Percentiles rank a stretch among this genome's conserved stretches.
Evolutionary conservation across 2,329 filamentous ascomycete genomes (phyloP).

Genomic region (Monosporascus cannonballus): DNA sequence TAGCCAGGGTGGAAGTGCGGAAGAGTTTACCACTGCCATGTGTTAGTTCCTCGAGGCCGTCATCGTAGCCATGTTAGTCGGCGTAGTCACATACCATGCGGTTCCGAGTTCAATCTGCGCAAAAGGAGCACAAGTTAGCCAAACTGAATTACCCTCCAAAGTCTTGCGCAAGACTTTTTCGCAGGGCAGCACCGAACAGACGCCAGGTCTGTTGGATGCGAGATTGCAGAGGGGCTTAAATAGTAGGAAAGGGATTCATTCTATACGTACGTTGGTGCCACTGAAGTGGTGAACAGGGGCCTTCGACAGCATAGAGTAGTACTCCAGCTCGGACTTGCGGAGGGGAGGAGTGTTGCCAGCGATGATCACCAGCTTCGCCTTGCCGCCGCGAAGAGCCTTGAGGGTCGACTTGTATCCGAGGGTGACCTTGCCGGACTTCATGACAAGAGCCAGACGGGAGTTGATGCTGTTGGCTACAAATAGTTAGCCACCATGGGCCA

Average conservation of each 20-base stretch:
- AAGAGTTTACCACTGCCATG: slow-evolving; percentile 76
- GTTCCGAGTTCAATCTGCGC: slow-evolving; percentile 94
- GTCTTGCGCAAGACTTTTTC: slow-evolving; percentile 76
- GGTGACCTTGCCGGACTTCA: slow-evolving; percentile 72
- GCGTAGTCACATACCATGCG: slow-evolving; percentile 49
- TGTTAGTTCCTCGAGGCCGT: not conserved
- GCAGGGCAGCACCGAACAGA: slow-evolving; percentile 59
- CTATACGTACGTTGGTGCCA: slow-evolving; percentile 91
- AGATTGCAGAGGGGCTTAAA: slow-evolving; percentile 1
- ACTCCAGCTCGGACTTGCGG: slow-evolving; percentile 96
- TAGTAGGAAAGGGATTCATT: slow-evolving; percentile 2
- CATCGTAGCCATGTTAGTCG: not conserved
- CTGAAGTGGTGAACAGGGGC: slow-evolving; percentile 95
- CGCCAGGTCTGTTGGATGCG: slow-evolving; percentile 2
- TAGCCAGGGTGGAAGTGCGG: slow-evolving; percentile 94
- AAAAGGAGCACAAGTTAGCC: slow-evolving; percentile 36
- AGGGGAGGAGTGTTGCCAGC: slow-evolving; percentile 95
- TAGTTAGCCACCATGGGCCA: no score
- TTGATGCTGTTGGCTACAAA: slow-evolving; percentile 55
- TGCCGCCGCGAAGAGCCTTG: slow-evolving; percentile 88
- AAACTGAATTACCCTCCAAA: slow-evolving; percentile 80
- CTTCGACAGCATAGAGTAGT: slow-evolving; percentile 90
- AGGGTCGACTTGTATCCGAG: slow-evolving; percentile 85
- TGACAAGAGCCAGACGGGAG: slow-evolving; percentile 40
- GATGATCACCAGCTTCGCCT: slow-evolving; percentile 98